These are phyloP conservation scores for Solanum clarkiae DNA, from an alignment of 257 asterid genomes.

Conservation along the genomic window DNA sequence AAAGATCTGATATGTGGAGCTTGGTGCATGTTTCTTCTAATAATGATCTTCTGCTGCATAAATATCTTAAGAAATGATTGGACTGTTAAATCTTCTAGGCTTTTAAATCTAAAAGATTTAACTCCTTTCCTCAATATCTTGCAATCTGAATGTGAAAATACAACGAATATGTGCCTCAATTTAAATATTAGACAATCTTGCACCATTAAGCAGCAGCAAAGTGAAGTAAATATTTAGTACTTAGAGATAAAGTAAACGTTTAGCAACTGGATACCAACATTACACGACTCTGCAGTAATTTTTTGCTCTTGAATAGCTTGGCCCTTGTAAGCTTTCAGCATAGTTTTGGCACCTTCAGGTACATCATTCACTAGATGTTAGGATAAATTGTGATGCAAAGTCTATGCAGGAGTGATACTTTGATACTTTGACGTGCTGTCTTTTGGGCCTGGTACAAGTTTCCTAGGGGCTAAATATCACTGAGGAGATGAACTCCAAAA, in stretches of 20 bases:
- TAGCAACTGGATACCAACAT: neutral
- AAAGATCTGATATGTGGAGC: neutral
- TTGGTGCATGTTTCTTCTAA: neutral
- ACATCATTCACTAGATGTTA: neutral
- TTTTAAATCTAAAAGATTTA: neutral
- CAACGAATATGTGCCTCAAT: neutral
- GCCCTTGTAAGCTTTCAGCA: neutral
- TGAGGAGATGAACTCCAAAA: neutral
- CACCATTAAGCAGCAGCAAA: neutral
- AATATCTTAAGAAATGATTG: neutral
- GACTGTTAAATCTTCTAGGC: neutral
- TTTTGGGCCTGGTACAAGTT: neutral
- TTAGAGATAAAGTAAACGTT: neutral
- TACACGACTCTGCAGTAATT: neutral
- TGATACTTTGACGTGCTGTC: neutral
- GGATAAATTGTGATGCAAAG: neutral
- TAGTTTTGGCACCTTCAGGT: neutral
- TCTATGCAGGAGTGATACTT: neutral
- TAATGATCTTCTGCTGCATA: neutral
- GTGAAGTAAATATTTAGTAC: neutral
- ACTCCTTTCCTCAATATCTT: neutral
- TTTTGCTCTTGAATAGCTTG: neutral
- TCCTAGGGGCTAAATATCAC: neutral
- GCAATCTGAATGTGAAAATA: neutral
- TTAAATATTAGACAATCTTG: neutral